phyloP scores from a whole-genome alignment of 2,329 filamentous ascomycete species.

The Alternaria burnsii region DNA sequence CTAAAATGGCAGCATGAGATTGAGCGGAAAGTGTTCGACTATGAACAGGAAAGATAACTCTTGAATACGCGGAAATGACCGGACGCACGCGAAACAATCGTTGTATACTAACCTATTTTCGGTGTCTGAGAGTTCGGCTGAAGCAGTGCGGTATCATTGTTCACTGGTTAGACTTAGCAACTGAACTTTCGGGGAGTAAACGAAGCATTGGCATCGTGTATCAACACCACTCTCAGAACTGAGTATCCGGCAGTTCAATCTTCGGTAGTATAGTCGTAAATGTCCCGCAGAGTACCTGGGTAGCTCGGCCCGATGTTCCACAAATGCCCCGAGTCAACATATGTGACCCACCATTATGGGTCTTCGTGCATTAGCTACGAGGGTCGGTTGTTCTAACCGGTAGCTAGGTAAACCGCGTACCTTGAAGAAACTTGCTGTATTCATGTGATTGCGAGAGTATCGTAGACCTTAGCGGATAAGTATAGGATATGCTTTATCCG shows the following conservation, averaged over 20 bases:
- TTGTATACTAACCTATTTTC: neutral
- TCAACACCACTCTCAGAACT: neutral
- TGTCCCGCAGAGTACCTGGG: neutral
- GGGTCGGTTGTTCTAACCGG: neutral
- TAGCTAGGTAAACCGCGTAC: neutral
- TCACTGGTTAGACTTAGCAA: neutral
- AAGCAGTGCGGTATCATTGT: neutral
- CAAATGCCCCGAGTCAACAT: constrained; percentile 6
- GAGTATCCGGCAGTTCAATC: neutral
- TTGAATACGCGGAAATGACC: neutral
- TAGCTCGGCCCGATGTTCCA: constrained; percentile 6
- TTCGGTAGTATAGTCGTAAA: constrained; percentile 3
- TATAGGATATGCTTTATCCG: neutral
- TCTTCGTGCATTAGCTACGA: neutral
- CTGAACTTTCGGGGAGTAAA: constrained; percentile 6
- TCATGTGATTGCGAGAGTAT: neutral
- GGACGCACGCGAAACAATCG: neutral
- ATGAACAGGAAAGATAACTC: neutral
- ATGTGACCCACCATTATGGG: neutral
- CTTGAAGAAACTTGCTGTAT: neutral
- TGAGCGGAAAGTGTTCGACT: neutral
- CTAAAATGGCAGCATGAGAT: neutral
- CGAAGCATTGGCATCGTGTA: neutral
- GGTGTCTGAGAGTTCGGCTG: neutral
- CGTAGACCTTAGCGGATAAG: neutral